A percentile compares a stretch with the other conserved stretches of the same genome.
Conservation (phyloP, 2,329 filamentous ascomycete genomes). For the Fonsecaea pedrosoi region DNA sequence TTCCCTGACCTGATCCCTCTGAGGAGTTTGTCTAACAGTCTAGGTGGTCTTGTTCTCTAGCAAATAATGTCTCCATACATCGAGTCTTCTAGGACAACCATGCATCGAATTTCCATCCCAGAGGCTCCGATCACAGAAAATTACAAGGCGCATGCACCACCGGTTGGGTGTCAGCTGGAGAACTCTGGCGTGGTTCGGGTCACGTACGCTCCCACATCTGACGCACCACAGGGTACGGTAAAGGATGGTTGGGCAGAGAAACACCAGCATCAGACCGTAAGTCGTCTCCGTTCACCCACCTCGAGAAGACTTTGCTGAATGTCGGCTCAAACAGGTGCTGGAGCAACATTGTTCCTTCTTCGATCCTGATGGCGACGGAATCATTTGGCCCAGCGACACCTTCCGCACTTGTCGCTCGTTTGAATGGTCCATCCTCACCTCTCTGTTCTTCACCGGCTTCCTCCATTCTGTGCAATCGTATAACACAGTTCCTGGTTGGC, state of each 20-base stretch:
- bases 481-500: constrained; percentile 50
- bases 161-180: constrained; percentile 3
- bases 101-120: constrained; percentile 16
- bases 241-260: constrained; percentile 43
- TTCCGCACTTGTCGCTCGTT: constrained; percentile 55
- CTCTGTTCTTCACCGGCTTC: constrained; percentile 53
- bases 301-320: background rate
- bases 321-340: constrained; percentile 44
- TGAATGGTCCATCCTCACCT: constrained; percentile 49
- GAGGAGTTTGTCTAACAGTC: background rate
- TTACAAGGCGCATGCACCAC: constrained; percentile 26
- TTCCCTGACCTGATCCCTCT: background rate
- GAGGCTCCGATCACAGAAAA: constrained; percentile 22
- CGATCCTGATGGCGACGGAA: constrained; percentile 58
- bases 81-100: background rate
- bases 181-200: constrained; percentile 45
- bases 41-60: background rate
- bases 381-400: constrained; percentile 62
- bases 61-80: constrained; percentile 11
- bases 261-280: constrained; percentile 46
- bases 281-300: background rate
- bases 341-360: constrained; percentile 63
- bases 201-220: constrained; percentile 47
- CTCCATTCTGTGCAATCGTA: constrained; percentile 61
- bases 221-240: constrained; percentile 47